Conservation (phyloP, 2,329 filamentous ascomycete species). For the Nigrospora sphaerica region DNA sequence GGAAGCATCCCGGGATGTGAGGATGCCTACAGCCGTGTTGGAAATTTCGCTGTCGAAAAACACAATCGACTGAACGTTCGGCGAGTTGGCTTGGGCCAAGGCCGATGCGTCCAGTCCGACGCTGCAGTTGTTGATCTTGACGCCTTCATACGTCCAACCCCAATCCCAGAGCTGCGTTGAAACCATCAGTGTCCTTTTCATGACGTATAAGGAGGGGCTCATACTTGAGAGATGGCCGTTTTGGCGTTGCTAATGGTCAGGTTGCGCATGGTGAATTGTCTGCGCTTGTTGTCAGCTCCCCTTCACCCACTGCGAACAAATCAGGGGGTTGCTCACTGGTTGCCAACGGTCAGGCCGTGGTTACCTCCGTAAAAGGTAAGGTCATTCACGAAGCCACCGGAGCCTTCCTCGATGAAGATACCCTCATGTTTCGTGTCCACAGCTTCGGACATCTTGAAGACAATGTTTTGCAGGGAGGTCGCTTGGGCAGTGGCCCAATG, state of each 20-base stretch:
- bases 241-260: slow-evolving; percentile 57
- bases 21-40: slow-evolving; percentile 60
- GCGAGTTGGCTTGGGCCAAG: slow-evolving; percentile 30
- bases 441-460: slow-evolving; percentile 41
- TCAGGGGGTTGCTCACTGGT: slow-evolving; percentile 10
- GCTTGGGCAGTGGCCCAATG: slow-evolving; percentile 65
- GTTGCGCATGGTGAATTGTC: slow-evolving; percentile 64
- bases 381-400: slow-evolving; percentile 62
- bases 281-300: too few species aligned
- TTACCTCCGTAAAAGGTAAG: slow-evolving; percentile 66
- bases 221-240: slow-evolving; percentile 56
- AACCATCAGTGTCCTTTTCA: too few species aligned
- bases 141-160: slow-evolving; percentile 66
- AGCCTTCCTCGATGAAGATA: slow-evolving; percentile 57
- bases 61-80: slow-evolving; percentile 67
- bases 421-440: slow-evolving; percentile 44
- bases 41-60: slow-evolving; percentile 67
- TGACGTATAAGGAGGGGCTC: neutral
- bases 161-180: slow-evolving; percentile 56
- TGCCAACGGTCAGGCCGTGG: slow-evolving; percentile 55
- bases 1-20: slow-evolving; percentile 43
- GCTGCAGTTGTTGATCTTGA: slow-evolving; percentile 55
- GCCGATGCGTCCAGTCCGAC: slow-evolving; percentile 62
- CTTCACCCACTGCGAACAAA: too few species aligned
- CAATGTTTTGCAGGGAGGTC: slow-evolving; percentile 51